These are phyloP conservation scores for Penicillium brasilianum DNA, from an alignment of 2,329 filamentous ascomycete genomes.

Conservation along the genomic window DNA sequence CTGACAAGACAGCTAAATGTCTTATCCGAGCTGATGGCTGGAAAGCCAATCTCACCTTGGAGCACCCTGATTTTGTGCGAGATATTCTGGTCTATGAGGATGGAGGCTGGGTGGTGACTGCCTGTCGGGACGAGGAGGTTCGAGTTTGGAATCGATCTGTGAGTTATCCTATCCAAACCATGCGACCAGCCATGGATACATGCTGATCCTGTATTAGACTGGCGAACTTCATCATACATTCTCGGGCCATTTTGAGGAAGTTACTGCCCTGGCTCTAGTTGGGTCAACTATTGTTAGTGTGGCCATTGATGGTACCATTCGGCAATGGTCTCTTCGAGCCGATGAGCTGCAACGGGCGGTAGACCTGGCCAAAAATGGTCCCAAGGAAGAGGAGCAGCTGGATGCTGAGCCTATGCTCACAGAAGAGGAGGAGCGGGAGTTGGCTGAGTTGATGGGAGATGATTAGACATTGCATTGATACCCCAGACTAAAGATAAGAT, in stretches of 20 bases:
- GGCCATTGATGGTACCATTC: slow-evolving; percentile 85
- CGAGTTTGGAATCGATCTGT: slow-evolving; percentile 79
- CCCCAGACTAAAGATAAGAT: slow-evolving; percentile 10
- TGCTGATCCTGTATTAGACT: slow-evolving; percentile 53
- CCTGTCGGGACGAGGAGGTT: slow-evolving; percentile 87
- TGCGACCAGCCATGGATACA: background rate
- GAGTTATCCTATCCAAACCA: slow-evolving; percentile 25
- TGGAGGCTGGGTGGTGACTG: slow-evolving; percentile 81
- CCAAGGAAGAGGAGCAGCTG: slow-evolving; percentile 53
- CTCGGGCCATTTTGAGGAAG: slow-evolving; percentile 88
- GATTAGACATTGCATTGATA: slow-evolving; percentile 41
- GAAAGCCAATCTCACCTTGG: slow-evolving; percentile 71
- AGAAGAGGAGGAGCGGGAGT: slow-evolving; percentile 87
- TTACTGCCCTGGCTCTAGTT: slow-evolving; percentile 77
- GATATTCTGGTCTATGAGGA: slow-evolving; percentile 73
- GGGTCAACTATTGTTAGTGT: slow-evolving; percentile 71
- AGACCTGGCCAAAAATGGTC: slow-evolving; percentile 53
- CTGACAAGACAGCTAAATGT: slow-evolving; percentile 85
- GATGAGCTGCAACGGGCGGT: slow-evolving; percentile 63
- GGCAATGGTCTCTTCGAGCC: slow-evolving; percentile 77
- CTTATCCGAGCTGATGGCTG: slow-evolving; percentile 72
- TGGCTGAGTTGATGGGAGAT: slow-evolving; percentile 88
- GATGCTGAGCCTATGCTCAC: slow-evolving; percentile 66
- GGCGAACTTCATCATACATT: slow-evolving; percentile 76
- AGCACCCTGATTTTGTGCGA: slow-evolving; percentile 88